phyloP scores from a whole-genome alignment of 1,139 yeast genomes.

The Taphrina wiesneri region DNA sequence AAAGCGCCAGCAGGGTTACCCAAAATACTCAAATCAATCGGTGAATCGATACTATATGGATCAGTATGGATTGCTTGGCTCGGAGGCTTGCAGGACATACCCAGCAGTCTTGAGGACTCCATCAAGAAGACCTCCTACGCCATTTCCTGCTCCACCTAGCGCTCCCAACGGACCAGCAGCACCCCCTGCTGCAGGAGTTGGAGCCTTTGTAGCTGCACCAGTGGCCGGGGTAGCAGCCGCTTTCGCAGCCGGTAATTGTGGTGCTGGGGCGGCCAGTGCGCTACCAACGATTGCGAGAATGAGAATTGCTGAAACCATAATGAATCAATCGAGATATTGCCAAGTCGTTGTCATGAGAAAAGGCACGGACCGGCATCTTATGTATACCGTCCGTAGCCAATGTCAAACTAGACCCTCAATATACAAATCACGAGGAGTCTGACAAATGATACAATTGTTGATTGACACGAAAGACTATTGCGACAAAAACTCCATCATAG shows the following conservation, averaged over 20 bases:
- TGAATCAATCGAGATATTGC: not conserved
- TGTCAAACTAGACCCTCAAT: not conserved
- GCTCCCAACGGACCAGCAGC: not conserved
- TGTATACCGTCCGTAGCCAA: too few species aligned
- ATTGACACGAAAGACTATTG: not conserved
- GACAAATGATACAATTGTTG: not conserved
- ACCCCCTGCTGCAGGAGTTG: not conserved
- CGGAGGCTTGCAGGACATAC: not conserved
- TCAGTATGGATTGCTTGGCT: not conserved
- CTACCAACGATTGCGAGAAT: not conserved
- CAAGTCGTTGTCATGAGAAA: not conserved
- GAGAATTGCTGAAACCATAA: not conserved
- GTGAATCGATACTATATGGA: not conserved
- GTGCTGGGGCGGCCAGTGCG: slow-evolving; percentile 3
- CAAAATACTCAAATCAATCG: not conserved
- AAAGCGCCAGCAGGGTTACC: slow-evolving; percentile 4
- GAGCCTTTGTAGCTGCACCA: not conserved
- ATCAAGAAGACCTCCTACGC: not conserved
- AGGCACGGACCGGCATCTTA: too few species aligned
- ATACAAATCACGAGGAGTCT: not conserved
- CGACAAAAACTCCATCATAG: not conserved
- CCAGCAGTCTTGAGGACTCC: slow-evolving; percentile 15
- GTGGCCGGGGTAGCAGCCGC: not conserved
- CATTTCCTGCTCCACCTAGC: not conserved
- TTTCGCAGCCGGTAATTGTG: not conserved